Percentiles rank a stretch among this genome's conserved stretches.
These are phyloP conservation scores for Craspedostauros australis DNA, from an alignment of 108 stramenopile species.

Conservation along the genomic window DNA sequence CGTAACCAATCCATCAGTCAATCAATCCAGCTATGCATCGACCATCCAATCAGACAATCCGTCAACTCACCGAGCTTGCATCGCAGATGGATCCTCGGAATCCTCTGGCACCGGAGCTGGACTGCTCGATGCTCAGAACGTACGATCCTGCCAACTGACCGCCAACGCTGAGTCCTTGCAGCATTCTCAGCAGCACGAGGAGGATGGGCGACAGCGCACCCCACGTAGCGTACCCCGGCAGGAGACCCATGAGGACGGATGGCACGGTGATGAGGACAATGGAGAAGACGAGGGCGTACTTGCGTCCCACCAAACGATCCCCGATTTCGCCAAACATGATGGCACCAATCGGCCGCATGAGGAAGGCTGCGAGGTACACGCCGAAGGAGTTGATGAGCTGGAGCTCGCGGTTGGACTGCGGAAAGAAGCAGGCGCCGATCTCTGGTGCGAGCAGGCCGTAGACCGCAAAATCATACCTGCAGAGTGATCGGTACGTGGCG, in stretches of 20 bases:
- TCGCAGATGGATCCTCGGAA: conserved; percentile 64
- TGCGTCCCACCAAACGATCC: conserved; percentile 59
- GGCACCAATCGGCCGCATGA: conserved; percentile 62
- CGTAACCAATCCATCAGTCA: not conserved
- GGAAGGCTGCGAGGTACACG: conserved; percentile 84
- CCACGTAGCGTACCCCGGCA: conserved; percentile 68
- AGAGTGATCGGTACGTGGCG: too few species aligned
- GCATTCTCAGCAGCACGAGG: conserved; percentile 61
- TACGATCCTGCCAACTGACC: conserved; percentile 76
- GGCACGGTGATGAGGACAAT: conserved; percentile 67
- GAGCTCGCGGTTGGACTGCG: conserved; percentile 41
- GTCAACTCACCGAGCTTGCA: conserved; percentile 53
- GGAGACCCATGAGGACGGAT: conserved; percentile 77
- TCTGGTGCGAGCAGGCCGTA: conserved; percentile 77
- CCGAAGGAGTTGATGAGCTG: conserved; percentile 72
- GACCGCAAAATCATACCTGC: conserved; percentile 86
- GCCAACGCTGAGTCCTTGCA: conserved; percentile 84
- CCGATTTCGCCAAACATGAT: conserved; percentile 66
- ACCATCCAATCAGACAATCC: not conserved
- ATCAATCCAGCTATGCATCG: not conserved
- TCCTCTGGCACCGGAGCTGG: conserved; percentile 38
- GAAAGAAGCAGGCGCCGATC: conserved; percentile 75
- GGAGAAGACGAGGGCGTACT: conserved; percentile 58
- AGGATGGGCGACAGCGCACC: conserved; percentile 55
- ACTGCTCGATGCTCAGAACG: conserved; percentile 61